Percentiles rank a stretch among this genome's conserved stretches.
Evolutionary conservation across 2,329 filamentous ascomycete genomes (phyloP).

Genomic region (Zasmidium cellare): DNA sequence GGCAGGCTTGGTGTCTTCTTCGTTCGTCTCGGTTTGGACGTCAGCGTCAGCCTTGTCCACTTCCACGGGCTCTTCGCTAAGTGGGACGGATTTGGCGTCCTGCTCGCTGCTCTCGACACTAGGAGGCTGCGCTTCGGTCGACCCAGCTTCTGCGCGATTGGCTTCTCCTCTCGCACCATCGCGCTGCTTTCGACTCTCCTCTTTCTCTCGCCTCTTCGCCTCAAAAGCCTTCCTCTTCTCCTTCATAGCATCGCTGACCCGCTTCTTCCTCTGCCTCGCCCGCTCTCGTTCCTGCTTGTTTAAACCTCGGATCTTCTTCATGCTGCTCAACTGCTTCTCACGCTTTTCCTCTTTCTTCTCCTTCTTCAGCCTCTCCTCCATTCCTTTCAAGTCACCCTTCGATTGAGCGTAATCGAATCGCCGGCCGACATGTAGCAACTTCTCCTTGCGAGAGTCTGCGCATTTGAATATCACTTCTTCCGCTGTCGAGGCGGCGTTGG

Average conservation of each 20-base stretch:
- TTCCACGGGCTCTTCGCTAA: constrained; percentile 1
- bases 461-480: constrained; percentile 68
- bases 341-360: constrained; percentile 39
- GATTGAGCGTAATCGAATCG: constrained; percentile 71
- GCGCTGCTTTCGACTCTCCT: constrained; percentile 12
- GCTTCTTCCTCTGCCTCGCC: constrained; percentile 25
- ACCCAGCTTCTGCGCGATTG: not conserved
- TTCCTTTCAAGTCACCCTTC: constrained; percentile 59
- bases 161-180: constrained; percentile 1
- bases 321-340: constrained; percentile 34
- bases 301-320: constrained; percentile 42
- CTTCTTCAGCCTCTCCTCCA: constrained; percentile 48
- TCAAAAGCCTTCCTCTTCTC: constrained; percentile 25
- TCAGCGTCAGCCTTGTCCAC: not conserved
- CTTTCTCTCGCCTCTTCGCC: constrained; percentile 14
- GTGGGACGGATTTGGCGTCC: not conserved
- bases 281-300: constrained; percentile 39
- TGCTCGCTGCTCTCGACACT: not conserved
- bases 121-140: constrained; percentile 4
- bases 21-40: not conserved
- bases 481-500: constrained; percentile 51
- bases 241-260: constrained; percentile 28
- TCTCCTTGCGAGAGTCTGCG: constrained; percentile 66
- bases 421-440: constrained; percentile 69
- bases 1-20: not conserved